Conservation (phyloP, 139 green algal genomes). For the Spirogloea muscicola region DNA sequence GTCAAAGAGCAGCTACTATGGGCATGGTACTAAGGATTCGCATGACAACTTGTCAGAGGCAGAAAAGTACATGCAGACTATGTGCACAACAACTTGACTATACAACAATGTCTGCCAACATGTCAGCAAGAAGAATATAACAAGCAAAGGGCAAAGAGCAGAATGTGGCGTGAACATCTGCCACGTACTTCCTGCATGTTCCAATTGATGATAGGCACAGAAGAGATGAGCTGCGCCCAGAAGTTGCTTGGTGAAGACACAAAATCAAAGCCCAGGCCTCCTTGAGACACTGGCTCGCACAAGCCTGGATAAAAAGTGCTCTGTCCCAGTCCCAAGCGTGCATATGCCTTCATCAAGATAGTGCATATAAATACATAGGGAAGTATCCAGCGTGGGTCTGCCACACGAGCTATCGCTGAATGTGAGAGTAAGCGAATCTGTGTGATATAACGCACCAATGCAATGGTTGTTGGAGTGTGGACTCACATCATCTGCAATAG, state of each 20-base stretch:
- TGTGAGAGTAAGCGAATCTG: neutral
- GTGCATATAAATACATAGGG: constrained; percentile 54
- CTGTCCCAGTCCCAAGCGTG: neutral
- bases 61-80: no score
- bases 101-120: no score
- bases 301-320: constrained; percentile 69
- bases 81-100: no score
- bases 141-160: no score
- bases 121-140: no score
- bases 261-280: constrained; percentile 96
- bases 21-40: no score
- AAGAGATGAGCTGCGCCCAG: constrained; percentile 90
- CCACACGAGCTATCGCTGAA: neutral
- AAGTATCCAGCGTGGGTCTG: neutral
- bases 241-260: constrained; percentile 94
- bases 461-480: neutral
- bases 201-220: constrained; percentile 54
- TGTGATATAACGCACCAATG: neutral
- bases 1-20: no score
- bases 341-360: neutral
- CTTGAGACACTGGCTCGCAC: constrained; percentile 73
- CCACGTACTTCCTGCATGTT: neutral
- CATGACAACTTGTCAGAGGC: no score
- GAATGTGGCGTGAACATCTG: no score
- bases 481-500: constrained; percentile 85